phyloP scores from a whole-genome alignment of 2,329 filamentous ascomycete species.

The Tolypocladium tropicale region DNA sequence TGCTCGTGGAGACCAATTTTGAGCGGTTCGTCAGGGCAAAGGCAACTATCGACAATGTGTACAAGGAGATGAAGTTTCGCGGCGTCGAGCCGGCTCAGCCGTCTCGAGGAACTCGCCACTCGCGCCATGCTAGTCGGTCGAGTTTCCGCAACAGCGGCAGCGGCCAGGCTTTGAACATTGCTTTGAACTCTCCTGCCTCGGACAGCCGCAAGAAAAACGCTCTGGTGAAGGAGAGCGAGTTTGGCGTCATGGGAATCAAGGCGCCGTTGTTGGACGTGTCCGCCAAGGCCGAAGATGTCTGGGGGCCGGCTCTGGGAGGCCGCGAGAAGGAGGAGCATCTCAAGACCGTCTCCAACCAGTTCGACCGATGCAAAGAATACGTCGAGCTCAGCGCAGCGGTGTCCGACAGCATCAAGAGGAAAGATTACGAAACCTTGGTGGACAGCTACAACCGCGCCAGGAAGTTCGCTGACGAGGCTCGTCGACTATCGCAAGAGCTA shows the following conservation, averaged over 20 bases:
- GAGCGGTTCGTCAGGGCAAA: slow-evolving; percentile 97
- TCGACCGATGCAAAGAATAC: slow-evolving; percentile 71
- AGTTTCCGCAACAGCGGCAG: slow-evolving; percentile 48
- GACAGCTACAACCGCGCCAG: slow-evolving; percentile 82
- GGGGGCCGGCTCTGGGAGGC: slow-evolving; percentile 87
- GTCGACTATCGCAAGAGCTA: slow-evolving; percentile 50
- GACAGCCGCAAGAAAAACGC: slow-evolving; percentile 77
- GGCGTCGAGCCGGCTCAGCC: slow-evolving; percentile 42
- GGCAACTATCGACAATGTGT: slow-evolving; percentile 96
- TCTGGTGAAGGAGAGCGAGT: slow-evolving; percentile 84
- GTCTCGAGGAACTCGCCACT: slow-evolving; percentile 38
- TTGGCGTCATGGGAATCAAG: slow-evolving; percentile 81
- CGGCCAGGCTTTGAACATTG: slow-evolving; percentile 25
- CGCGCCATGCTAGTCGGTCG: slow-evolving; percentile 56
- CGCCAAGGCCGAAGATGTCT: slow-evolving; percentile 92
- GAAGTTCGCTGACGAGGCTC: slow-evolving; percentile 69
- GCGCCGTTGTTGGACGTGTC: slow-evolving; percentile 78
- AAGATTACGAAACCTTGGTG: slow-evolving; percentile 79
- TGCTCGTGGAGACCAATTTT: slow-evolving; percentile 94
- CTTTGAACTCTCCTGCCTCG: slow-evolving; percentile 24
- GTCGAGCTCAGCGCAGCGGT: slow-evolving; percentile 73
- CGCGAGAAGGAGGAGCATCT: slow-evolving; percentile 84
- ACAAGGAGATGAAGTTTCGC: slow-evolving; percentile 87
- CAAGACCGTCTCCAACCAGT: slow-evolving; percentile 62
- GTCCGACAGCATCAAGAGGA: slow-evolving; percentile 76